Evolutionary conservation across 2,329 filamentous ascomycete species (phyloP).

Genomic region (Zopfia rhizophila): DNA sequence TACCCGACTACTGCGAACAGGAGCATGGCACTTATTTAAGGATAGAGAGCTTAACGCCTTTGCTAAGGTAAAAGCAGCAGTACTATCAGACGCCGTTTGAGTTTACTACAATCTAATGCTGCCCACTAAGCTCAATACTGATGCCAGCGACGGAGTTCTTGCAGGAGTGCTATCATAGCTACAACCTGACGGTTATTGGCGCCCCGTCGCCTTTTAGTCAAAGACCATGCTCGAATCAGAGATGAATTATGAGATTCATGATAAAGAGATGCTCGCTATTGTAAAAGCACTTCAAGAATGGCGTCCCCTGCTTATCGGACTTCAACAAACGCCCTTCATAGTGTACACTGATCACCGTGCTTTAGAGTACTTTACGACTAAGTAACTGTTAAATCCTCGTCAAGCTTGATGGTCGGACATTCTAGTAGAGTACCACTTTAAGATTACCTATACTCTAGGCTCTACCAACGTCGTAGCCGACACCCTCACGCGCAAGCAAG

Average conservation of each 20-base stretch:
- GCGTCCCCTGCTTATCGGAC: not conserved
- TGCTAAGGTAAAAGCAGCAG: no score
- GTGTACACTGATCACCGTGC: conserved; percentile 3
- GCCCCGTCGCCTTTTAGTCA: conserved; percentile 6
- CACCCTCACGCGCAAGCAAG: conserved; percentile 1
- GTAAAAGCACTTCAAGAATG: conserved; percentile 5
- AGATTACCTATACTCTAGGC: conserved; percentile 6
- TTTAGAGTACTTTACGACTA: conserved; percentile 10
- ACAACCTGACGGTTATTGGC: not conserved
- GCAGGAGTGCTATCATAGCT: conserved; percentile 4
- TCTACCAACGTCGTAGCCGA: conserved; percentile 2
- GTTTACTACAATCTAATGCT: no score
- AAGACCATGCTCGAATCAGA: not conserved
- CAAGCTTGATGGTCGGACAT: conserved; percentile 1
- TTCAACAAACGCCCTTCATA: conserved; percentile 1
- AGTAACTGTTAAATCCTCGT: conserved; percentile 1
- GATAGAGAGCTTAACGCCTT: no score
- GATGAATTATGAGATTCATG: conserved; percentile 13
- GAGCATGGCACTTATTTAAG: no score
- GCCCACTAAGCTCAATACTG: no score
- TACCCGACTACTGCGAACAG: no score
- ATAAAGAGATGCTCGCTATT: conserved; percentile 14
- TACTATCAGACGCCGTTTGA: no score
- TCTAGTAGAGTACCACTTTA: conserved; percentile 3
- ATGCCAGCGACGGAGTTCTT: conserved; percentile 1